Evolutionary conservation across 108 stramenopile genomes (phyloP), one percentile per base, ranked within the genome.

Genomic region (Tribonema minus): DNA sequence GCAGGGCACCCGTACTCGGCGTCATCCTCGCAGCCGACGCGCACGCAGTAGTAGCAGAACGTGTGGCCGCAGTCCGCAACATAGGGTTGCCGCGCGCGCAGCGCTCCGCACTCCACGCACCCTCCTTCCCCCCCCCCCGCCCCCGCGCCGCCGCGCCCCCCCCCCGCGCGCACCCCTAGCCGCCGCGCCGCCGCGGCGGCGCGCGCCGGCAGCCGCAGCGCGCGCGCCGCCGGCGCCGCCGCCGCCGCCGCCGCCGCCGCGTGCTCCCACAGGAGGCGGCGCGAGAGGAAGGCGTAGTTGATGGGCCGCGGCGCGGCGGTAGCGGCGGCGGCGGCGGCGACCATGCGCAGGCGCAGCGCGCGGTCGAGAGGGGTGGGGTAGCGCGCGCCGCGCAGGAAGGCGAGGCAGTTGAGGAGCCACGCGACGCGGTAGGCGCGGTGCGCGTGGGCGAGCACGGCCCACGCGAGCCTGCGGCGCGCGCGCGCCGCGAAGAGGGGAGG

Each of bases 1-100:
- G 61, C 32, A 6, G 79, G 79, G 59, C 79, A 80, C 7, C 69
- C 37, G 33, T 69, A 80, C 12, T 61, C 29, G 15, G 58, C 46
- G 61, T 80, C 79, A 61, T 61, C 61, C 46, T 40, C 34, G 62
- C 79, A 80, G 2, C 69, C 79, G 30, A 34, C 32, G 41, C 68
- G 70, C 36, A 61, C 58, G 35, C 79, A 80, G 68, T 80, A 70
- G 68, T 80, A 80, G 69, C 79, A 80, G 61, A 69, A 80, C 29
- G 70, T 59, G 40, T 80, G 79, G 3, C 79, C 79, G 68, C 79
- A 80, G 28, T 34, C 26, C 9, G 79, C 46, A 28, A 80, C 34
- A 61, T 80, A 80, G 4, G 79, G 79, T 6, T 61, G 70, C 79
- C 70, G 70, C 4, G 77, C 67, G 9, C 58, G 61, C 36, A 32